phyloP scores from a whole-genome alignment of 2,329 filamentous ascomycete genomes.

The Aureobasidium zeae region DNA sequence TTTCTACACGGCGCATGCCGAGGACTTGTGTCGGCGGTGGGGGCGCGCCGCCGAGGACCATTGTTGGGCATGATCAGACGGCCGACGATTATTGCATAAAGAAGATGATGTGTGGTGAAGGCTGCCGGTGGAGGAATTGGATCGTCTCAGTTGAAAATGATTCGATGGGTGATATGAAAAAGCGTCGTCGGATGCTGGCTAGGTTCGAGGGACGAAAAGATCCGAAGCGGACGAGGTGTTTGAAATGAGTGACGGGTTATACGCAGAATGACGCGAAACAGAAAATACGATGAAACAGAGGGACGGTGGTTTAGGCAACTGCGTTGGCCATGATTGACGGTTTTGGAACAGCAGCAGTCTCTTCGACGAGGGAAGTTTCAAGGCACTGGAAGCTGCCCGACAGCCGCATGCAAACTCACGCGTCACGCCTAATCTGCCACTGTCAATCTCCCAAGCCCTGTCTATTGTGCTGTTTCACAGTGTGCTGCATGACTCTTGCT shows the following conservation, averaged over 20 bases:
- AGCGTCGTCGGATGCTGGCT: conserved; percentile 5
- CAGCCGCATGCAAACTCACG: too few relatives aligned
- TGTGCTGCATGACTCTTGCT: too few relatives aligned
- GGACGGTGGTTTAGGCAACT: conserved; percentile 7
- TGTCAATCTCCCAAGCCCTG: too few relatives aligned
- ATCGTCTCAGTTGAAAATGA: not conserved
- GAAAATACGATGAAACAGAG: not conserved
- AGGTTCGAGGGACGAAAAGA: conserved; percentile 10
- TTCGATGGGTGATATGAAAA: too few relatives aligned
- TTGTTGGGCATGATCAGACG: conserved; percentile 9
- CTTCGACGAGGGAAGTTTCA: too few relatives aligned
- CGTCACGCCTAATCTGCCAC: too few relatives aligned
- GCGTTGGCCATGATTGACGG: conserved; percentile 3
- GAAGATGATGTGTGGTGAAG: conserved; percentile 11
- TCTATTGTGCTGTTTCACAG: too few relatives aligned
- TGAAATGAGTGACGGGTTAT: conserved; percentile 5
- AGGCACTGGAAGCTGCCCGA: too few relatives aligned
- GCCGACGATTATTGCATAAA: conserved; percentile 11
- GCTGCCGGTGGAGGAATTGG: conserved; percentile 13
- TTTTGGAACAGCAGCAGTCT: conserved; percentile 7
- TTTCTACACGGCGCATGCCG: not conserved
- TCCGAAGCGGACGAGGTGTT: not conserved
- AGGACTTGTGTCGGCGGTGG: not conserved
- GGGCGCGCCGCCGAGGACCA: conserved; percentile 1
- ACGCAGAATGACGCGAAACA: not conserved